Conservation (phyloP, 352 stramenopile genomes). For the Thalassiosira ordinaria region DNA sequence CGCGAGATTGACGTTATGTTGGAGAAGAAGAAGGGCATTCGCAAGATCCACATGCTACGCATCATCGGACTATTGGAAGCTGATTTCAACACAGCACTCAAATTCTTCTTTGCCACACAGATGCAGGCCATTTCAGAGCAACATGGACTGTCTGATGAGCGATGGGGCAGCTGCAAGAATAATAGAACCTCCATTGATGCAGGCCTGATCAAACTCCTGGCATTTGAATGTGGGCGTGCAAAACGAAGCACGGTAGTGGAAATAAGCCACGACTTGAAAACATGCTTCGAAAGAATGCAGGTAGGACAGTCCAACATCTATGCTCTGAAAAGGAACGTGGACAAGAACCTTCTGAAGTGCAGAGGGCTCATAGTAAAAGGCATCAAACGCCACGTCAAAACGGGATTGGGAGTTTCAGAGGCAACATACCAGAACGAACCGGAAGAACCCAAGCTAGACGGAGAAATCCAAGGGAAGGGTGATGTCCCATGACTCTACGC, state of each 20-base stretch:
- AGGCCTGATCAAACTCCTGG: conserved; percentile 8
- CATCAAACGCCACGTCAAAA: conserved; percentile 7
- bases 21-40: conserved; percentile 40
- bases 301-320: background rate
- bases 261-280: background rate
- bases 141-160: conserved; percentile 6
- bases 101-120: conserved; percentile 12
- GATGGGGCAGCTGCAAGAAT: background rate
- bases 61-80: conserved; percentile 53
- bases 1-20: conserved; percentile 36
- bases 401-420: conserved; percentile 15
- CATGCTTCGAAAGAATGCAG: conserved; percentile 24
- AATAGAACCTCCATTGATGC: conserved; percentile 9
- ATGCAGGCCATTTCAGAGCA: conserved; percentile 4
- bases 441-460: background rate
- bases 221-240: conserved; percentile 5
- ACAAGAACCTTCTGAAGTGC: conserved; percentile 1
- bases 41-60: conserved; percentile 43
- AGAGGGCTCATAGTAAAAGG: background rate
- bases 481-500: conserved; percentile 11
- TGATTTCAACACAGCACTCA: conserved; percentile 37
- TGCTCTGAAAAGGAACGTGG: background rate
- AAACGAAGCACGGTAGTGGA: conserved; percentile 2
- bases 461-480: conserved; percentile 39
- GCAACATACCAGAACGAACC: background rate